phyloP scores from a whole-genome alignment of 1,139 yeast genomes.

The Zhuliangozyma blackwelliae region DNA sequence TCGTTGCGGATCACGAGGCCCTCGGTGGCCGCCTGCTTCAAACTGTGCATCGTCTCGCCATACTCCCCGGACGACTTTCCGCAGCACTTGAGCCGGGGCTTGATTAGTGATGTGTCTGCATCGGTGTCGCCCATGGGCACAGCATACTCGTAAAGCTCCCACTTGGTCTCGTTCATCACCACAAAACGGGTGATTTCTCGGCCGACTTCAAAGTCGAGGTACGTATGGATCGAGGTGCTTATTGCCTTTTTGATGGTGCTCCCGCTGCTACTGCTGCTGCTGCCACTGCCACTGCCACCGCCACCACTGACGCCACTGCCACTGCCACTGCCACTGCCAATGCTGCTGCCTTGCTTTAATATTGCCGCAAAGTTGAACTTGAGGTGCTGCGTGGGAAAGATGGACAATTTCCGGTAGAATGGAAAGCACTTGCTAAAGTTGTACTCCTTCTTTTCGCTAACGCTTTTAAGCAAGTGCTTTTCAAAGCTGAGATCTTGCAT shows the following conservation, averaged over 20 bases:
- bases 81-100: constrained; percentile 60
- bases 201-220: constrained; percentile 23
- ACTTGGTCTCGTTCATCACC: constrained; percentile 58
- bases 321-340: not conserved
- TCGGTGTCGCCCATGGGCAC: constrained; percentile 13
- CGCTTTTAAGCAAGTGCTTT: constrained; percentile 18
- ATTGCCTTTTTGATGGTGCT: constrained; percentile 42
- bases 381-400: constrained; percentile 60
- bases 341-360: constrained; percentile 24
- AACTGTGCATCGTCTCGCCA: constrained; percentile 43
- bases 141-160: constrained; percentile 63
- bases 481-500: constrained; percentile 15
- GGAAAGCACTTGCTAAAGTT: constrained; percentile 81
- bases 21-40: constrained; percentile 13
- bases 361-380: constrained; percentile 35
- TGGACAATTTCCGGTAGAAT: constrained; percentile 62
- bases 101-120: constrained; percentile 12
- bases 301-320: too few relatives aligned
- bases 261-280: constrained; percentile 17
- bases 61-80: constrained; percentile 68
- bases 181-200: constrained; percentile 60
- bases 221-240: constrained; percentile 58
- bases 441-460: constrained; percentile 51
- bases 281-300: too few relatives aligned
- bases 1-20: constrained; percentile 33